A percentile compares a stretch with the other conserved stretches of the same genome.
phyloP scores from a whole-genome alignment of 768 basidiomycete genomes.

The Lentinus brumalis region DNA sequence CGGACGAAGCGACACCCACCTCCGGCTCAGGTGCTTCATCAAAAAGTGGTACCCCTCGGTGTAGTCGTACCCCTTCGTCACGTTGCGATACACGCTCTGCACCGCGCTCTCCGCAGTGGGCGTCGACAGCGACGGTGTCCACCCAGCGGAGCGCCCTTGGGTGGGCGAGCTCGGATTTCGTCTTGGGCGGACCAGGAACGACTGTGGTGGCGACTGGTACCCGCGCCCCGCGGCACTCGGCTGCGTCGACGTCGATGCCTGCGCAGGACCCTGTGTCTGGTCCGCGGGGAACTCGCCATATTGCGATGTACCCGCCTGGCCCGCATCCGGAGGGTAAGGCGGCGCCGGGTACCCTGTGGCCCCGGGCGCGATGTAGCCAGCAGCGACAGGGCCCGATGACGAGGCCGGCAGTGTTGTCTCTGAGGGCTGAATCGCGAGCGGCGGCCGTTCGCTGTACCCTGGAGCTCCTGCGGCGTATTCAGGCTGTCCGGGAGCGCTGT shows the following conservation, averaged over 20 bases:
- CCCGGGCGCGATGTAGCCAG: conserved; percentile 14
- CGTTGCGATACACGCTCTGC: conserved; percentile 60
- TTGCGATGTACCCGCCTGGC: conserved; percentile 3
- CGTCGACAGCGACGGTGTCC: conserved; percentile 19
- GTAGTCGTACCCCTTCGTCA: conserved; percentile 84
- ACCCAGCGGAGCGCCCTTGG: conserved; percentile 7
- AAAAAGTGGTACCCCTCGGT: conserved; percentile 96
- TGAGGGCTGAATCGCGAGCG: conserved; percentile 33
- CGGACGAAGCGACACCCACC: conserved; percentile 52
- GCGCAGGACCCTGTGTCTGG: conserved; percentile 13
- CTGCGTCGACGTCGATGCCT: conserved; percentile 1
- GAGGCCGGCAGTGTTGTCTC: conserved; percentile 35
- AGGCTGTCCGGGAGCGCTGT: conserved; percentile 14
- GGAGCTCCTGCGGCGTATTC: conserved; percentile 19
- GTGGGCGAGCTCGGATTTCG: conserved; percentile 20
- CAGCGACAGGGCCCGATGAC: conserved; percentile 27
- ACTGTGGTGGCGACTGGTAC: conserved; percentile 6
- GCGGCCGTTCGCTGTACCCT: conserved; percentile 28
- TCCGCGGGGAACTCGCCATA: conserved; percentile 20
- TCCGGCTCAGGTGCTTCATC: conserved; percentile 88
- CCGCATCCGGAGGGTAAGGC: conserved; percentile 4
- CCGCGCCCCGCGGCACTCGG: background rate
- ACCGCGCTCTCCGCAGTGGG: conserved; percentile 17
- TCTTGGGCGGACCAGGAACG: conserved; percentile 14
- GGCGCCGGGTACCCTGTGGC: conserved; percentile 2